These are phyloP conservation scores for Tolypocladium album DNA, from an alignment of 2,329 filamentous ascomycete genomes.

Conservation along the genomic window DNA sequence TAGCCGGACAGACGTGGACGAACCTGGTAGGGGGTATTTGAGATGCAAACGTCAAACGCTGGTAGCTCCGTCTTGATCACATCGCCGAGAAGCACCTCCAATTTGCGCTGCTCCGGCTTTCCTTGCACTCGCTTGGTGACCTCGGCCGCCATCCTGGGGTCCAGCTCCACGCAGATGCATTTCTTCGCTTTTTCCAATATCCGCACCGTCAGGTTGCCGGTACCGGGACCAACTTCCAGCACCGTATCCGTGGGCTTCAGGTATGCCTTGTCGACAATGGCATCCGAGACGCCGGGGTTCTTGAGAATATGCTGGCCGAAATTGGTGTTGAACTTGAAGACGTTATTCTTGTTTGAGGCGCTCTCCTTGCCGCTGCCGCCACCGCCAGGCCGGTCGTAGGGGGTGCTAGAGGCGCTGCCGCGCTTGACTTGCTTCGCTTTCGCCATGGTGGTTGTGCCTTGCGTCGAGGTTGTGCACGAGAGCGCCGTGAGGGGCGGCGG, in stretches of 20 bases:
- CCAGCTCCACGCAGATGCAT: conserved; percentile 76
- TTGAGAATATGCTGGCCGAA: conserved; percentile 86
- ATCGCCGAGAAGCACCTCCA: conserved; percentile 85
- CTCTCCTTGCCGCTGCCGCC: conserved; percentile 9
- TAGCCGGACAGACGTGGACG: background rate
- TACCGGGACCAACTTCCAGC: conserved; percentile 85
- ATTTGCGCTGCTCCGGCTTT: conserved; percentile 68
- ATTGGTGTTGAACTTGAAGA: conserved; percentile 95
- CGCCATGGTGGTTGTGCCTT: conserved; percentile 30
- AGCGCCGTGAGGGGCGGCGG: conserved; percentile 4
- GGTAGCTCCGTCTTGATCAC: conserved; percentile 70
- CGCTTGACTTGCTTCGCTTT: conserved; percentile 44
- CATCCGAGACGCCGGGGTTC: conserved; percentile 74
- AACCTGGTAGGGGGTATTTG: conserved; percentile 53
- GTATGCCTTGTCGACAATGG: conserved; percentile 62
- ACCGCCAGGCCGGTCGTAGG: conserved; percentile 28
- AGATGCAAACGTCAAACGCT: conserved; percentile 76
- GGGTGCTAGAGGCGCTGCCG: conserved; percentile 30
- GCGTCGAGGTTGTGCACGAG: background rate
- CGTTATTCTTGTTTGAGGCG: conserved; percentile 52
- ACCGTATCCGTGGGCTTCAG: conserved; percentile 87
- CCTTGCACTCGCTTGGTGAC: conserved; percentile 90
- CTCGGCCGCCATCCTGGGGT: conserved; percentile 94
- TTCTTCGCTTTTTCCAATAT: conserved; percentile 84
- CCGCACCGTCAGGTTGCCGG: conserved; percentile 78